Base-by-base conservation (phyloP, 208 protist genomes). In the Leishmania major region DNA sequence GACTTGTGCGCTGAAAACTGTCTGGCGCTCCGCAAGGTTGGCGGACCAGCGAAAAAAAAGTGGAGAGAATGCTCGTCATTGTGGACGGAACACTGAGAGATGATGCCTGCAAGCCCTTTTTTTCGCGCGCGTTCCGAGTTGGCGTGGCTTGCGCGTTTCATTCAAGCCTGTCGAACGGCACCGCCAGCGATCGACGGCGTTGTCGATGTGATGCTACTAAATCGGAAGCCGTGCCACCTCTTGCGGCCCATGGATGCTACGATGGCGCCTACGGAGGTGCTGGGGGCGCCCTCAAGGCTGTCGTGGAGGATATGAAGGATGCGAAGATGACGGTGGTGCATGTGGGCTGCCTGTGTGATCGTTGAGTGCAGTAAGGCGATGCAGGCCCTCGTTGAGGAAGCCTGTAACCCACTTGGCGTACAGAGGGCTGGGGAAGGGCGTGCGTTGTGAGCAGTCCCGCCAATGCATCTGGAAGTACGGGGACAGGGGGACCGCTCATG, bases 341-440 rank as follows among this genome's bases (percentile, higher is more conserved):
- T 13, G 70, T 86, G 25, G 86, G 86, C 11, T 79, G 90, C 84
- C 79, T 90, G 66, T 92, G 88, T 85, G 84, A 90, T 77, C 81
- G 88, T 69, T 76, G 43, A 59, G 35, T 89, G 84, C 77, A 79
- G 88, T 64, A 73, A 78, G 22, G 74, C 60, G 37, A 80, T 67
- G 57, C 81, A 92, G 79, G 43, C 31, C 59, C 75, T 92, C 47
- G 84, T 92, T 37, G 84, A 88, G 75, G 84, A 89, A 22, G 80
- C 75, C n/a, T 66, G 86, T 69, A 84, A 86, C 51, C 84, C 84
- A 40, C 51, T 90, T 85, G 69, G 83, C 81, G 4, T 71, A 84
- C 84, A 88, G 86, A 69, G 74, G 85, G 40, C 84, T 91, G 15
- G 88, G 83, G 76, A 91, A 91, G 82, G 88, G 84, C 62, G 76